Conservation (phyloP, 1,284 basidiomycete genomes). For the Phlebopus sp. region DNA sequence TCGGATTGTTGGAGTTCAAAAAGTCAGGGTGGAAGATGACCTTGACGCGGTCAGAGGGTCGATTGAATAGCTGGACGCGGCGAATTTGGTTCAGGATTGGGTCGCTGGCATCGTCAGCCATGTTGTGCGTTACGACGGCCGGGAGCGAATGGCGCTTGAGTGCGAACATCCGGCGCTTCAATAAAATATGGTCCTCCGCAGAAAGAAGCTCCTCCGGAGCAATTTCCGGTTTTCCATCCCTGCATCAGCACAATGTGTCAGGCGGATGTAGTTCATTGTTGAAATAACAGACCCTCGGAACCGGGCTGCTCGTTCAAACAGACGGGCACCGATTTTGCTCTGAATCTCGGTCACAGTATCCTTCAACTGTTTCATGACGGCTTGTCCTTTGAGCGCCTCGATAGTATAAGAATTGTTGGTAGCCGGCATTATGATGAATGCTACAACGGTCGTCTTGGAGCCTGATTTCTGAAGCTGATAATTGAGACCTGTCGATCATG, state of each 20-base stretch:
- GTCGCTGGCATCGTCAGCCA: conserved; percentile 90
- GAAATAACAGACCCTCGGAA: conserved; percentile 71
- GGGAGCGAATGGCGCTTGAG: conserved; percentile 92
- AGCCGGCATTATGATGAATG: conserved; percentile 99
- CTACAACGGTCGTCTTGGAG: conserved; percentile 85
- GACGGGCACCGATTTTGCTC: conserved; percentile 83
- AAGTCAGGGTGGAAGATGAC: conserved; percentile 99
- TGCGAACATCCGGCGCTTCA: conserved; percentile 96
- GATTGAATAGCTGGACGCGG: conserved; percentile 90
- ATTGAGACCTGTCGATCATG: conserved; percentile 60
- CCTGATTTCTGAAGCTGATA: conserved; percentile 81
- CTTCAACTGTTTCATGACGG: conserved; percentile 93
- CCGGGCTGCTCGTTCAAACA: conserved; percentile 92
- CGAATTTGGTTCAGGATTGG: conserved; percentile 95
- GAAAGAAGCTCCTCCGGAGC: conserved; percentile 79
- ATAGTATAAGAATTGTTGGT: conserved; percentile 95
- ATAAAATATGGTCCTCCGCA: conserved; percentile 89
- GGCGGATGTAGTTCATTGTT: conserved; percentile 2
- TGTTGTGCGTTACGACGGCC: conserved; percentile 96
- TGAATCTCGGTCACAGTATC: conserved; percentile 96
- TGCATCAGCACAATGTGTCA: conserved; percentile 28
- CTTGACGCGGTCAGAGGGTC: conserved; percentile 83
- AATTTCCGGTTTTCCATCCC: conserved; percentile 74
- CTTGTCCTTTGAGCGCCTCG: conserved; percentile 97
- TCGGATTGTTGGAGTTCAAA: conserved; percentile 96